Percentiles rank a stretch among this genome's conserved stretches.
phyloP scores from a whole-genome alignment of 2,329 filamentous ascomycete genomes.

The Beauveria australis region DNA sequence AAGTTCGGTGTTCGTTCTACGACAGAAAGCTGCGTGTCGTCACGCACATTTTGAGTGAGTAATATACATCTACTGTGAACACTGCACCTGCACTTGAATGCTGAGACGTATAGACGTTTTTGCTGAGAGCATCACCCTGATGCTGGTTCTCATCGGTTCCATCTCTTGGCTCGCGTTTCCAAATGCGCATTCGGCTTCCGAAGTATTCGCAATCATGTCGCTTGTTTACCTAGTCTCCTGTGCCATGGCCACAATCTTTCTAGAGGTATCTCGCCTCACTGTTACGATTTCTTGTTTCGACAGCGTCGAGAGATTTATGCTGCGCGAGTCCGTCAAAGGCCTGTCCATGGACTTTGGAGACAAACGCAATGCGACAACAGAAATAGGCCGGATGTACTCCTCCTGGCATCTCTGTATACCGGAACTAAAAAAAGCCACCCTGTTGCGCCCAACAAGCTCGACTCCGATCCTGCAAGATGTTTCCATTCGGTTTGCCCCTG shows the following conservation, averaged over 20 bases:
- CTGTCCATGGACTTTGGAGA: neutral
- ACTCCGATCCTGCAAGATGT: neutral
- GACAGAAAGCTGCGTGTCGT: neutral
- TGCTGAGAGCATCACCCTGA: neutral
- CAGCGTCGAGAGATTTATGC: neutral
- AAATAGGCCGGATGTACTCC: neutral
- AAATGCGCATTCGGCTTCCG: neutral
- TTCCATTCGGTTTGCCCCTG: conserved; percentile 7
- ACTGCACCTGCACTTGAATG: neutral
- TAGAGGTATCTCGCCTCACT: neutral
- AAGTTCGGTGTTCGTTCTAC: neutral
- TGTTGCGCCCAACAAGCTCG: neutral
- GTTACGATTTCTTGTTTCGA: neutral
- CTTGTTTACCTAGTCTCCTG: neutral
- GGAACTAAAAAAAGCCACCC: neutral
- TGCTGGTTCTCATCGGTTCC: neutral
- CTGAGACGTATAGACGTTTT: neutral
- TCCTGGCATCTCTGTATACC: neutral
- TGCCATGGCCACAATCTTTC: neutral
- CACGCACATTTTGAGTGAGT: neutral
- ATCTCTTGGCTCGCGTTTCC: neutral
- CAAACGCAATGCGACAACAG: neutral
- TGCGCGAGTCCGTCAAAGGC: neutral
- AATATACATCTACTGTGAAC: neutral
- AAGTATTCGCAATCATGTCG: neutral